phyloP scores from a whole-genome alignment of 768 basidiomycete genomes.

The Podaxis sp. region DNA sequence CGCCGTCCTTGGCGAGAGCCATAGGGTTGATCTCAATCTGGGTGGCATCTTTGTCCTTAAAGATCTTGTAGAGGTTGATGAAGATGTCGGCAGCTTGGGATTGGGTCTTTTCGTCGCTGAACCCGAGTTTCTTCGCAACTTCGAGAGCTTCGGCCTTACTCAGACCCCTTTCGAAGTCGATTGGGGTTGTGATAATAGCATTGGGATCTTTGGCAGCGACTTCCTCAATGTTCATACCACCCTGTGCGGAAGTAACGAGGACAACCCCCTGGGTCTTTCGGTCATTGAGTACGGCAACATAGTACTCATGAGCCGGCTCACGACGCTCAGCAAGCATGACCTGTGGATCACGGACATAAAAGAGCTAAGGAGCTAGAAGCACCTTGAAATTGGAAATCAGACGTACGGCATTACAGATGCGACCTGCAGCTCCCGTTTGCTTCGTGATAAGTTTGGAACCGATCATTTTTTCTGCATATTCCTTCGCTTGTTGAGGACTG shows the following conservation, averaged over 20 bases:
- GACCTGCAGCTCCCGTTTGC: conserved; percentile 91
- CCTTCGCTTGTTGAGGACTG: conserved; percentile 86
- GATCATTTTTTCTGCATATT: conserved; percentile 90
- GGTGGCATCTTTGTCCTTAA: conserved; percentile 98
- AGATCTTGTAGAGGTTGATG: conserved; percentile 91
- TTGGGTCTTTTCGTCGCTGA: conserved; percentile 69
- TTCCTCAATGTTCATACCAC: conserved; percentile 99
- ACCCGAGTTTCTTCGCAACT: conserved; percentile 89
- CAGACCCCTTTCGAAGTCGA: conserved; percentile 82
- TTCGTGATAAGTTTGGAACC: conserved; percentile 96
- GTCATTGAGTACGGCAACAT: conserved; percentile 96
- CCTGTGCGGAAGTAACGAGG: conserved; percentile 90
- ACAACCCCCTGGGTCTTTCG: conserved; percentile 87
- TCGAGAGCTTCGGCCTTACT: conserved; percentile 67
- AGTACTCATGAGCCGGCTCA: conserved; percentile 94
- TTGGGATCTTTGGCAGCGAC: conserved; percentile 94
- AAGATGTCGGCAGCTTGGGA: conserved; percentile 92
- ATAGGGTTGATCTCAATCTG: conserved; percentile 99
- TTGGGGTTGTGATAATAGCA: conserved; percentile 94
- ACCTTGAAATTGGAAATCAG: neutral
- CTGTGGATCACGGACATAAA: conserved; percentile 35
- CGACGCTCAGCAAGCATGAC: conserved; percentile 98
- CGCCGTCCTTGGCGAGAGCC: conserved; percentile 88
- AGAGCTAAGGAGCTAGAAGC: neutral
- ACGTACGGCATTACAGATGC: conserved; percentile 92